Evolutionary conservation across 192 early-diverging fungal genomes (phyloP).

Genomic region (Podila epicladia): DNA sequence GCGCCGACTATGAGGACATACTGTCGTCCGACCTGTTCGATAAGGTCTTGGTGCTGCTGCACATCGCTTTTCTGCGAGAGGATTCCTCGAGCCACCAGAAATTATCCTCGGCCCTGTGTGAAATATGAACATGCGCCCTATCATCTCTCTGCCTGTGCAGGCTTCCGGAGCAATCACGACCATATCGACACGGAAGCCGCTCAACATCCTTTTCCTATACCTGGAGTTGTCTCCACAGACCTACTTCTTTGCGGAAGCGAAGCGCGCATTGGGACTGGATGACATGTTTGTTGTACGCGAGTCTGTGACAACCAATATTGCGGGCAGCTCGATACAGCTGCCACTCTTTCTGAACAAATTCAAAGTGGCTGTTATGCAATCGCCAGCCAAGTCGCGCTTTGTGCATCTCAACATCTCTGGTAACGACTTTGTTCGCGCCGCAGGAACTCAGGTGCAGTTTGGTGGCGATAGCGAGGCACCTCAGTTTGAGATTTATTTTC

Average conservation of each 20-base stretch:
- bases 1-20: constrained; percentile 33
- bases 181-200: constrained; percentile 15
- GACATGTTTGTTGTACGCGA: constrained; percentile 32
- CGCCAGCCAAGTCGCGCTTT: constrained; percentile 25
- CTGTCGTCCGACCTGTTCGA: constrained; percentile 7
- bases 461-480: background rate
- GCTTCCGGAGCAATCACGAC: constrained; percentile 26
- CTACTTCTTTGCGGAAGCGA: constrained; percentile 22
- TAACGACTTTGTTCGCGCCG: constrained; percentile 14
- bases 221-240: constrained; percentile 23
- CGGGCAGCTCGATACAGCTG: background rate
- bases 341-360: constrained; percentile 28
- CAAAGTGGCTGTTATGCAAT: background rate
- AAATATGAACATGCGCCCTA: constrained; percentile 16
- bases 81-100: background rate
- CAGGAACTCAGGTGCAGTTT: constrained; percentile 3
- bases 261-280: constrained; percentile 19
- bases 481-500: constrained; percentile 9
- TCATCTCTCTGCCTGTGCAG: constrained; percentile 35
- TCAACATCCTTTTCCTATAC: constrained; percentile 35
- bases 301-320: background rate
- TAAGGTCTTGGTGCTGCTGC: background rate
- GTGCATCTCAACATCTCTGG: constrained; percentile 31
- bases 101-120: constrained; percentile 21
- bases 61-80: background rate